Conservation (phyloP, 2,329 filamentous ascomycete genomes). For the Sclerotinia borealis region DNA sequence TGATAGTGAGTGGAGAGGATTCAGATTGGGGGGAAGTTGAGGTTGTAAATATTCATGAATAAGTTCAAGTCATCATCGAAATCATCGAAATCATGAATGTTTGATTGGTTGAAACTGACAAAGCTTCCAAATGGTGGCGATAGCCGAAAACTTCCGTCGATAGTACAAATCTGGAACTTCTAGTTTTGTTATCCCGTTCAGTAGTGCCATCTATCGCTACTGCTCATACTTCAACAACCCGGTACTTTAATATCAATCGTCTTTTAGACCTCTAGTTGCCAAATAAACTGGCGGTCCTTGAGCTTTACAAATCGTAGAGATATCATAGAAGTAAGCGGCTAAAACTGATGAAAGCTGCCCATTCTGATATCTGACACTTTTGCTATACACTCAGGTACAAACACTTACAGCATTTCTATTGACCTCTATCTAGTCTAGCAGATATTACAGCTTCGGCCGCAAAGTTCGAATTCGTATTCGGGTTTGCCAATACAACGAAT, state of each 20-base stretch:
- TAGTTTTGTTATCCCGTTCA: background rate
- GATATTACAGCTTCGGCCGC: background rate
- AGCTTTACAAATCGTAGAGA: background rate
- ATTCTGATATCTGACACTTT: conserved; percentile 15
- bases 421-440: conserved; percentile 4
- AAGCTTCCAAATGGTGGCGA: conserved; percentile 9
- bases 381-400: conserved; percentile 3
- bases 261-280: background rate
- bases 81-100: conserved; percentile 20
- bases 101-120: conserved; percentile 8
- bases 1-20: conserved; percentile 9
- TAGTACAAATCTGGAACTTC: conserved; percentile 1
- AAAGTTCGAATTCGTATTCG: conserved; percentile 1
- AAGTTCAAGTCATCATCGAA: conserved; percentile 23
- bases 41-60: conserved; percentile 12
- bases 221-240: background rate
- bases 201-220: no score
- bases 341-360: conserved; percentile 15
- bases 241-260: background rate
- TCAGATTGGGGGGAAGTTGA: conserved; percentile 16
- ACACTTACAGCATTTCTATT: conserved; percentile 15
- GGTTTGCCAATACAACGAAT: background rate
- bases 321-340: conserved; percentile 20
- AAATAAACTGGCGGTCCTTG: background rate
- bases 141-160: conserved; percentile 13